phyloP scores from a whole-genome alignment of 1,284 basidiomycete genomes.

The Cryptococcus maquisensis region DNA sequence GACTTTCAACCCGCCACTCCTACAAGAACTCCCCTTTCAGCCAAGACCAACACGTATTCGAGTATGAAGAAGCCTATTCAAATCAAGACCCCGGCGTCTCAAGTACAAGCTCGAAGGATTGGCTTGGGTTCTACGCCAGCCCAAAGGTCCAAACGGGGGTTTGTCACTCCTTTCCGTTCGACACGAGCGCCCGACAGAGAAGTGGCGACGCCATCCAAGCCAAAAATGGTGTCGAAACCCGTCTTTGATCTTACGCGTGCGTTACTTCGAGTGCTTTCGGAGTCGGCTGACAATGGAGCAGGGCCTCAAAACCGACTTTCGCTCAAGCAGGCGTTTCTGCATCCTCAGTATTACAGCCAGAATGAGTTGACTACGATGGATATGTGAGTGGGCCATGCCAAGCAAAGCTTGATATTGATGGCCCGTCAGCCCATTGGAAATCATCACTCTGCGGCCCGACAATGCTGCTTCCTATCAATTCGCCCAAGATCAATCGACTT shows the following conservation, averaged over 20 bases:
- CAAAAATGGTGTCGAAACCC: conserved; percentile 2
- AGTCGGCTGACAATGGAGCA: not conserved
- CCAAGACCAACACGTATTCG: conserved; percentile 30
- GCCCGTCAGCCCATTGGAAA: conserved; percentile 49
- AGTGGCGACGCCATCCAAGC: not conserved
- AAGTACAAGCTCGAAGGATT: conserved; percentile 29
- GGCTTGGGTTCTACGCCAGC: conserved; percentile 38
- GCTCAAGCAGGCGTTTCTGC: conserved; percentile 43
- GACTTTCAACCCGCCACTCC: conserved; percentile 12
- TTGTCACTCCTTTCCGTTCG: conserved; percentile 44
- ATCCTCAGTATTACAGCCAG: conserved; percentile 57
- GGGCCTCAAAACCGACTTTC: conserved; percentile 20
- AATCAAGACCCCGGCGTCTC: conserved; percentile 27
- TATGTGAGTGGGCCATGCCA: conserved; percentile 55
- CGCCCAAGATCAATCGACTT: conserved; percentile 37
- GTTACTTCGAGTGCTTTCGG: conserved; percentile 7
- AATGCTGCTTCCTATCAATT: conserved; percentile 66
- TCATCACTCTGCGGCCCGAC: conserved; percentile 58
- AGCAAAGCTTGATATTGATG: not conserved
- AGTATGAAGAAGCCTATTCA: conserved; percentile 17
- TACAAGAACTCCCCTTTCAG: conserved; percentile 21
- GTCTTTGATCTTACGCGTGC: conserved; percentile 44
- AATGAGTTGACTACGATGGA: conserved; percentile 58
- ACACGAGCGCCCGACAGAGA: conserved; percentile 1
- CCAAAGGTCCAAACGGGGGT: conserved; percentile 20